phyloP scores from a whole-genome alignment of 2,329 filamentous ascomycete species.

The Sporothrix variecibatus region DNA sequence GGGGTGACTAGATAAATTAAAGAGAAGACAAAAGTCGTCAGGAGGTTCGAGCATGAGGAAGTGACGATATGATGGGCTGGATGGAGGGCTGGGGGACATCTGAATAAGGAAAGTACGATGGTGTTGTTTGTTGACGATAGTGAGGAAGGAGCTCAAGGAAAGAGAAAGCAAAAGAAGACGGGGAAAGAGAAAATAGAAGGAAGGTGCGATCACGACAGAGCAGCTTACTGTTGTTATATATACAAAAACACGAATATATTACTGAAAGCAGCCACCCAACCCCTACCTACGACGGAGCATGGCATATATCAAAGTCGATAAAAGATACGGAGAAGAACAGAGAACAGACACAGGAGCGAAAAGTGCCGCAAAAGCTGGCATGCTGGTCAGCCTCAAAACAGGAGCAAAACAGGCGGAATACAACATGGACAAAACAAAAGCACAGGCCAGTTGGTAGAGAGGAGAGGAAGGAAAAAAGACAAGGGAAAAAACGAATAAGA shows the following conservation, averaged over 20 bases:
- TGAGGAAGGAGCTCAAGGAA: not conserved
- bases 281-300: not conserved
- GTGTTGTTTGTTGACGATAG: not conserved
- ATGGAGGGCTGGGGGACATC: constrained; percentile 10
- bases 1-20: not conserved
- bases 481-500: not conserved
- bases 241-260: not conserved
- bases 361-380: constrained; percentile 8
- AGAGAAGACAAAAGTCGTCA: not conserved
- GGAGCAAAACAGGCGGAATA: not conserved
- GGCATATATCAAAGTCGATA: not conserved
- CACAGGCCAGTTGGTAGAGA: constrained; percentile 1
- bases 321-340: not conserved
- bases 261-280: not conserved
- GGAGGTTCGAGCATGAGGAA: constrained; percentile 18
- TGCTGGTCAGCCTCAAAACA: constrained; percentile 9
- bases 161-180: not conserved
- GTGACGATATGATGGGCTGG: constrained; percentile 16
- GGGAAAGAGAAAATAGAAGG: constrained; percentile 2
- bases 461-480: not conserved
- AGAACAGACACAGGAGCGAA: not conserved
- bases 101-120: not conserved
- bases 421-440: constrained; percentile 10
- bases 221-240: not conserved
- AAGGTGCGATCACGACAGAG: not conserved